phyloP scores from a whole-genome alignment of 352 stramenopile genomes.

The Thalassiosira pacifica region DNA sequence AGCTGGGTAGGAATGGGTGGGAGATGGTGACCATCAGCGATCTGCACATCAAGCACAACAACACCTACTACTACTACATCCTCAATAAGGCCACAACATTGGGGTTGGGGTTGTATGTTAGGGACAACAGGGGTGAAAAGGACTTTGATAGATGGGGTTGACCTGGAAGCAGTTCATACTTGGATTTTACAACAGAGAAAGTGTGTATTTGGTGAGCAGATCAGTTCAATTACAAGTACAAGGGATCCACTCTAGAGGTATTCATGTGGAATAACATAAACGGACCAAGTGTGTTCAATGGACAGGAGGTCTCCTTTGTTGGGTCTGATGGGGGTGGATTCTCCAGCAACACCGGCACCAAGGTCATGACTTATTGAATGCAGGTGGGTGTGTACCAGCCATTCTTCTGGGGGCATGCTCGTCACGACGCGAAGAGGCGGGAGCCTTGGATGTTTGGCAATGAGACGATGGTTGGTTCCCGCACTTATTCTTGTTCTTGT shows the following conservation, averaged over 20 bases:
- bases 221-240: conserved; percentile 96
- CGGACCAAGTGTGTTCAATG: conserved; percentile 99
- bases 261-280: conserved; percentile 99
- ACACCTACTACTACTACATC: conserved; percentile 96
- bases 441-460: conserved; percentile 99
- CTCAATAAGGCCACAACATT: conserved; percentile 89
- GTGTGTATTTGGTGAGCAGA: conserved; percentile 96
- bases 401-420: conserved; percentile 99
- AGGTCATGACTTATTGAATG: conserved; percentile 97
- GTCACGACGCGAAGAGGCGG: conserved; percentile 98
- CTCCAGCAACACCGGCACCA: conserved; percentile 95
- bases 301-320: conserved; percentile 98
- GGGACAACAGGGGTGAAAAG: conserved; percentile 92
- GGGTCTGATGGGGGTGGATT: conserved; percentile 99
- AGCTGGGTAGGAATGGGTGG: conserved; percentile 90
- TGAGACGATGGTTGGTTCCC: conserved; percentile 91
- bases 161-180: conserved; percentile 97
- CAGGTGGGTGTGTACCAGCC: conserved; percentile 96
- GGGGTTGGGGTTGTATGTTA: conserved; percentile 95
- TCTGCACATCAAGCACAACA: conserved; percentile 98
- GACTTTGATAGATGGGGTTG: conserved; percentile 99
- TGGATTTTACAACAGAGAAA: conserved; percentile 95
- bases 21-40: conserved; percentile 99
- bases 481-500: no score
- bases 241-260: conserved; percentile 90